These are phyloP conservation scores for Aspergillus puulaauensis DNA, from an alignment of 2,329 filamentous ascomycete species.

Conservation along the genomic window DNA sequence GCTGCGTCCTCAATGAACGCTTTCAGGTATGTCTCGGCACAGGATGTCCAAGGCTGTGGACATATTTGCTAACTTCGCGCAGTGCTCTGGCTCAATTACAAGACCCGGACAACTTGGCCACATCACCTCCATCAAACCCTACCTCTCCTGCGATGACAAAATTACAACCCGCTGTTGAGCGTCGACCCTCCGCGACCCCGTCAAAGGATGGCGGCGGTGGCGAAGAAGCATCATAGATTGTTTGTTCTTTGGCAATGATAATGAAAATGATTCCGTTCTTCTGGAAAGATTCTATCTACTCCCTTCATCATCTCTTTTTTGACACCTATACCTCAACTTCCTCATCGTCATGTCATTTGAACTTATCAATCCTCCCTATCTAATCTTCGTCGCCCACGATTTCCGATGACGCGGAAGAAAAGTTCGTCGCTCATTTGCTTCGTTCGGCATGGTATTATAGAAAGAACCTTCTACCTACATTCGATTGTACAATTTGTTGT, in stretches of 20 bases:
- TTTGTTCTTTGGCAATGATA: slow-evolving; percentile 38
- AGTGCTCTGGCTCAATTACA: slow-evolving; percentile 51
- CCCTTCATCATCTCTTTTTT: slow-evolving; percentile 10
- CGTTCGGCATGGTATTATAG: slow-evolving; percentile 11
- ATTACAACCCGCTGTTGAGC: slow-evolving; percentile 46
- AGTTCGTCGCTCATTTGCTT: slow-evolving; percentile 16
- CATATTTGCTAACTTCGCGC: slow-evolving; percentile 13
- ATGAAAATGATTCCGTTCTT: slow-evolving; percentile 35
- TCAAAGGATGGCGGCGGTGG: slow-evolving; percentile 37
- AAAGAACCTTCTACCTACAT: slow-evolving; percentile 15
- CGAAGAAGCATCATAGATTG: slow-evolving; percentile 41
- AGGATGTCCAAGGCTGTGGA: neutral
- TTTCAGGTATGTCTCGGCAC: slow-evolving; percentile 71
- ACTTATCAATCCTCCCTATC: slow-evolving; percentile 17
- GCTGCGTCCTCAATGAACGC: slow-evolving; percentile 77
- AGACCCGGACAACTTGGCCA: slow-evolving; percentile 46
- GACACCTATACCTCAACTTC: slow-evolving; percentile 16
- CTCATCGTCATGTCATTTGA: slow-evolving; percentile 14
- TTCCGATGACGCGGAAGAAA: slow-evolving; percentile 9
- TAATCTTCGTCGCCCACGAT: slow-evolving; percentile 26
- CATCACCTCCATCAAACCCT: slow-evolving; percentile 50
- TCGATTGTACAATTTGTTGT: slow-evolving; percentile 23
- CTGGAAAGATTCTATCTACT: slow-evolving; percentile 34
- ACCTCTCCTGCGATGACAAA: slow-evolving; percentile 49
- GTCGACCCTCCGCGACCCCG: slow-evolving; percentile 44